Evolutionary conservation across 108 stramenopile genomes (phyloP).

Genomic region (Cylindrotheca fusiformis): DNA sequence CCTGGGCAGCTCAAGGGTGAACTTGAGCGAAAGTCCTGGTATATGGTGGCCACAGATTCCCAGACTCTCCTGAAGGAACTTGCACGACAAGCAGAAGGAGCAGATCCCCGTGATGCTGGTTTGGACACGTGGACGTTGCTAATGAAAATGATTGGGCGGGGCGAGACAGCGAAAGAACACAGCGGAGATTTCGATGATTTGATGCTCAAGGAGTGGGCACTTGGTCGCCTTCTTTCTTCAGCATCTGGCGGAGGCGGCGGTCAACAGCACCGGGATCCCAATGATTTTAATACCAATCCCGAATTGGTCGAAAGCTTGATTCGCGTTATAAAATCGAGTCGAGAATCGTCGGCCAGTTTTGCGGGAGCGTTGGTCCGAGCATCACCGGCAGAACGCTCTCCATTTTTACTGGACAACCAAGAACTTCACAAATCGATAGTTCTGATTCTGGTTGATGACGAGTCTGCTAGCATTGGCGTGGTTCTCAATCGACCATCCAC

Average conservation of each 20-base stretch:
- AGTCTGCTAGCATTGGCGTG: constrained; percentile 55
- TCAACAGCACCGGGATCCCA: constrained; percentile 25
- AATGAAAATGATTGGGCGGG: constrained; percentile 47
- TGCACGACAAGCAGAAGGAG: constrained; percentile 21
- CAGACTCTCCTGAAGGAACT: constrained; percentile 35
- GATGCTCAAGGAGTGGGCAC: constrained; percentile 88
- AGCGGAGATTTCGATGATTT: constrained; percentile 70
- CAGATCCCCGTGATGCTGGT: constrained; percentile 63
- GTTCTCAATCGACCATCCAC: constrained; percentile 72
- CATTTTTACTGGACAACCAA: constrained; percentile 72
- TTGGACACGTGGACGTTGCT: constrained; percentile 69
- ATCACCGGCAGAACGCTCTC: constrained; percentile 41
- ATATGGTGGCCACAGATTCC: constrained; percentile 86
- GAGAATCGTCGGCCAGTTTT: constrained; percentile 4
- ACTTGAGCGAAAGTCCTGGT: constrained; percentile 80
- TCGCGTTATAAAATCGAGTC: not conserved
- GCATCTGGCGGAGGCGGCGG: constrained; percentile 27
- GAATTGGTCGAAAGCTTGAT: constrained; percentile 15
- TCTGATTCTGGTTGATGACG: constrained; percentile 68
- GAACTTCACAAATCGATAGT: constrained; percentile 78
- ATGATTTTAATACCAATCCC: constrained; percentile 28
- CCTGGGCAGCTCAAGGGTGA: constrained; percentile 73
- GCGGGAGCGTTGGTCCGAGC: constrained; percentile 22
- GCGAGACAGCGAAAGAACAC: constrained; percentile 23
- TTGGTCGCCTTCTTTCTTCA: constrained; percentile 53